A percentile compares a stretch with the other conserved stretches of the same genome.
These are phyloP conservation scores for Chaetomiaceae sp. DNA, from an alignment of 2,329 filamentous ascomycete genomes.

Conservation along the genomic window DNA sequence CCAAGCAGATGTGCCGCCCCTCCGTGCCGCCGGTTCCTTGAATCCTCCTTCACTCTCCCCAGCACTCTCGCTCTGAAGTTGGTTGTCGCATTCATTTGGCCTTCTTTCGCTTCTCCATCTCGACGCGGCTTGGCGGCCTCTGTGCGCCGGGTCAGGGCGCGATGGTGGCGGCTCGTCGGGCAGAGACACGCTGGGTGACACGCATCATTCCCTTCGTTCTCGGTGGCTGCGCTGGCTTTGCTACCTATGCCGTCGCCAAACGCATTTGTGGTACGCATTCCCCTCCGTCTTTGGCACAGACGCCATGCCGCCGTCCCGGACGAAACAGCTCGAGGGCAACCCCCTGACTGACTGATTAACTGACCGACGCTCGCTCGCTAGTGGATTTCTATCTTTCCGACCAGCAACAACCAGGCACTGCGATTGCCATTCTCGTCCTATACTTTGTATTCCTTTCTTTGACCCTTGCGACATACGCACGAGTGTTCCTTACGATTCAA, in stretches of 20 bases:
- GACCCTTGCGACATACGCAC: conserved; percentile 63
- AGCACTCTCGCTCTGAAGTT: too few species aligned
- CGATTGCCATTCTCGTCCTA: conserved; percentile 64
- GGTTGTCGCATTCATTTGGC: too few species aligned
- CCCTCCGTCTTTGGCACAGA: conserved; percentile 4
- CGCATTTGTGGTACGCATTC: conserved; percentile 59
- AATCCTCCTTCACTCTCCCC: neutral
- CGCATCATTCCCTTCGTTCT: conserved; percentile 68
- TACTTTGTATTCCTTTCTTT: conserved; percentile 69
- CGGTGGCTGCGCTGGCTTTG: conserved; percentile 60
- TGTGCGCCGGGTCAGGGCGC: conserved; percentile 3
- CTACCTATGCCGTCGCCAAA: conserved; percentile 65
- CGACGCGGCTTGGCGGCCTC: neutral
- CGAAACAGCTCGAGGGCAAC: neutral
- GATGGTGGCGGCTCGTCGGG: conserved; percentile 23
- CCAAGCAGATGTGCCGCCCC: conserved; percentile 2
- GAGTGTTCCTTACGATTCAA: conserved; percentile 63
- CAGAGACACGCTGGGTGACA: conserved; percentile 43
- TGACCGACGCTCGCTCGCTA: too few species aligned
- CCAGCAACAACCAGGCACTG: conserved; percentile 48
- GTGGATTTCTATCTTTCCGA: conserved; percentile 65
- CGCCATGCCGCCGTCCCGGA: neutral
- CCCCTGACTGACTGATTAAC: conserved; percentile 7
- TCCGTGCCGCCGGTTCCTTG: conserved; percentile 1
- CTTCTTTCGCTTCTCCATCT: neutral